Evolutionary conservation across 2,329 filamentous ascomycete species (phyloP).

Genomic region (Clonostachys sp.): DNA sequence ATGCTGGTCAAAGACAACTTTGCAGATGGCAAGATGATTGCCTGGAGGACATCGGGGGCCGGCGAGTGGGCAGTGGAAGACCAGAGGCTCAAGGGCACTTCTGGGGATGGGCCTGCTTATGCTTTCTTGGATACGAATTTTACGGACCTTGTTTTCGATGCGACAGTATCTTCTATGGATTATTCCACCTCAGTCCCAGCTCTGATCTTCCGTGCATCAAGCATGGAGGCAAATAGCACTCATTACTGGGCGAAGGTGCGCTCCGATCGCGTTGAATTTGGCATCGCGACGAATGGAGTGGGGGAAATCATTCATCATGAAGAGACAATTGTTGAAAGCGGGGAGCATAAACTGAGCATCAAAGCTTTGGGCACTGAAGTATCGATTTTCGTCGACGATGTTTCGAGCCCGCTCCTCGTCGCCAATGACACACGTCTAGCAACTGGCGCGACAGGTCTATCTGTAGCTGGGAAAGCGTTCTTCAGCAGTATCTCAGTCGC

Average conservation of each 20-base stretch:
- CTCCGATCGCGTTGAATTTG: slow-evolving; percentile 9
- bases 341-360: too few relatives aligned
- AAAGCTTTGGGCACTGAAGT: too few relatives aligned
- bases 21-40: slow-evolving; percentile 27
- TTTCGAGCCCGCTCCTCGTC: too few relatives aligned
- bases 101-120: slow-evolving; percentile 5
- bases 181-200: slow-evolving; percentile 12
- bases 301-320: too few relatives aligned
- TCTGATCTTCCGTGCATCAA: slow-evolving; percentile 20
- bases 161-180: slow-evolving; percentile 9
- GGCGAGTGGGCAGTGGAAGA: slow-evolving; percentile 15
- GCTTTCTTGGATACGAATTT: slow-evolving; percentile 27
- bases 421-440: too few relatives aligned
- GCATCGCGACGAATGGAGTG: slow-evolving; percentile 3
- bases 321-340: too few relatives aligned
- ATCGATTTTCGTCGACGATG: too few relatives aligned
- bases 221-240: slow-evolving; percentile 3
- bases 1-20: slow-evolving; percentile 41
- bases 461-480: too few relatives aligned
- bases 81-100: slow-evolving; percentile 9
- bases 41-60: slow-evolving; percentile 20
- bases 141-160: slow-evolving; percentile 19
- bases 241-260: slow-evolving; percentile 16
- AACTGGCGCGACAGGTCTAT: too few relatives aligned
- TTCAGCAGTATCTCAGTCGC: too few relatives aligned